These are phyloP conservation scores for Calonectria honghensis DNA, from an alignment of 2,329 filamentous ascomycete genomes.

Conservation along the genomic window DNA sequence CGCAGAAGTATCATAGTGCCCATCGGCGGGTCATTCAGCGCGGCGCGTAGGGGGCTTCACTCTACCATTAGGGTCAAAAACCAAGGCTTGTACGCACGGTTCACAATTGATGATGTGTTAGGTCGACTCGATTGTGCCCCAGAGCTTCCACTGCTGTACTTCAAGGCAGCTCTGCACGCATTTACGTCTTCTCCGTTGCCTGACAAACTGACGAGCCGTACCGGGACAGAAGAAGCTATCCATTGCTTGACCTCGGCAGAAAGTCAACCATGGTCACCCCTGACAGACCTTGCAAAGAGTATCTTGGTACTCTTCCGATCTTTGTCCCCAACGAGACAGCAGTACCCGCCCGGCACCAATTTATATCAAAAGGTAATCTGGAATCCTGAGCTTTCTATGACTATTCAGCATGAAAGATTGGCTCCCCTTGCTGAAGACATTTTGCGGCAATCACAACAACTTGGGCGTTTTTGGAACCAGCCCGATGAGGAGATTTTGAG, in stretches of 20 bases:
- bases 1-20: constrained; percentile 74
- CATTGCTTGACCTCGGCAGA: constrained; percentile 11
- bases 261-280: constrained; percentile 20
- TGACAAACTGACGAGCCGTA: constrained; percentile 75
- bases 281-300: constrained; percentile 22
- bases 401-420: constrained; percentile 63
- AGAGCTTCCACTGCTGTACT: constrained; percentile 72
- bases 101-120: constrained; percentile 72
- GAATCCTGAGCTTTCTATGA: constrained; percentile 56
- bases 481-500: neutral
- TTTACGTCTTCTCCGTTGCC: constrained; percentile 74
- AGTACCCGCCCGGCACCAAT: constrained; percentile 61
- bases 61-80: constrained; percentile 56
- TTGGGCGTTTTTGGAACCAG: constrained; percentile 50
- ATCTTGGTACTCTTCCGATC: constrained; percentile 35
- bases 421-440: constrained; percentile 56
- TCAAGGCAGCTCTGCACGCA: constrained; percentile 76
- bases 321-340: constrained; percentile 58
- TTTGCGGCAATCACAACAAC: constrained; percentile 54
- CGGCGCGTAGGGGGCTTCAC: constrained; percentile 48
- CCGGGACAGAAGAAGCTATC: constrained; percentile 50
- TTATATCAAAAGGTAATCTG: constrained; percentile 61
- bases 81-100: constrained; percentile 66
- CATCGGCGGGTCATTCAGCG: constrained; percentile 57
- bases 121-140: constrained; percentile 74